These are phyloP conservation scores for Wickerhamomyces sp. DNA, from an alignment of 1,139 yeast species.

Conservation along the genomic window DNA sequence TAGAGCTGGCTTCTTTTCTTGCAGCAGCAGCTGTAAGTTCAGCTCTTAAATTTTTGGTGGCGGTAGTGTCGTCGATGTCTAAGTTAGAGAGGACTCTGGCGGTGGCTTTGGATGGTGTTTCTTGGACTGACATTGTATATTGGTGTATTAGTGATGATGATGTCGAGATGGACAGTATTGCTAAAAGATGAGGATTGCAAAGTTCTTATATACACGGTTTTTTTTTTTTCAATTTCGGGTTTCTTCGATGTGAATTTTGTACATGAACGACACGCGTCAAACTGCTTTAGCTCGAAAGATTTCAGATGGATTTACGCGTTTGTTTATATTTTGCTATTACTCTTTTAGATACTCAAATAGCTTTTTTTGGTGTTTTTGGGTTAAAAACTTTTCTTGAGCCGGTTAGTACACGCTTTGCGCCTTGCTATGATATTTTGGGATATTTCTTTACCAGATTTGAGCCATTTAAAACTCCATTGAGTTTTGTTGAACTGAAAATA, in stretches of 20 bases:
- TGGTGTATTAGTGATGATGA: not conserved
- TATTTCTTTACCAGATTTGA: not conserved
- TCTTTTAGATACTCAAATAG: not conserved
- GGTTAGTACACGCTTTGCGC: too few species aligned
- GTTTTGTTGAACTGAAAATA: not conserved
- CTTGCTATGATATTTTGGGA: not conserved
- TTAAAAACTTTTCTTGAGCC: not conserved
- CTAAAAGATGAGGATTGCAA: not conserved
- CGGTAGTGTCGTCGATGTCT: constrained; percentile 19
- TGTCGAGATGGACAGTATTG: not conserved
- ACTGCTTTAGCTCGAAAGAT: not conserved
- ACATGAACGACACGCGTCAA: constrained; percentile 1
- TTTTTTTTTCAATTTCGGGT: not conserved
- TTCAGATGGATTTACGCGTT: not conserved
- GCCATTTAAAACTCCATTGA: not conserved
- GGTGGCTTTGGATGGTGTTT: constrained; percentile 26
- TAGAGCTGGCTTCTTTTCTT: constrained; percentile 18
- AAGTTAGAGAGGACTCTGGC: constrained; percentile 22
- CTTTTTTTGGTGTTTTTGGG: not conserved
- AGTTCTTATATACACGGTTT: not conserved
- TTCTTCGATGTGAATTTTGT: not conserved
- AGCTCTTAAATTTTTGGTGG: constrained; percentile 23
- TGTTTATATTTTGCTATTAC: not conserved
- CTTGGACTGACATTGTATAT: constrained; percentile 21
- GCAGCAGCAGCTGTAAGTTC: constrained; percentile 24